Evolutionary conservation across 1,284 basidiomycete genomes (phyloP), one percentile per base, ranked within the genome.

Genomic region (Malassezia slooffiae): DNA sequence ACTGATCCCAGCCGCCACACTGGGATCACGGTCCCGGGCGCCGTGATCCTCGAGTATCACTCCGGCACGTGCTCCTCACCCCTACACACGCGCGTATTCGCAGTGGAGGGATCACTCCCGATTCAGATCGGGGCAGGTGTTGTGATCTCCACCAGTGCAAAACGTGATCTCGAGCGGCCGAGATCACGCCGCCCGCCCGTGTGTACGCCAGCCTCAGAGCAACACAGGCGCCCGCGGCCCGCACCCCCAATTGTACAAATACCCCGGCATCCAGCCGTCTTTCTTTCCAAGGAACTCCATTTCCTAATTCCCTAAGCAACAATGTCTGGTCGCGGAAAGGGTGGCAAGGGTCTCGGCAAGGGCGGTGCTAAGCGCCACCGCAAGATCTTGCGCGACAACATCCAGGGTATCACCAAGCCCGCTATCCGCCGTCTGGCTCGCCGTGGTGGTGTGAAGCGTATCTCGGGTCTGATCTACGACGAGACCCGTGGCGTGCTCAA

Each of bases 381-480:
- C 47, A 68, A 68, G 59, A 57, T 63, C 50, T 55, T 62, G 50
- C 62, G 65, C 53, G 59, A 61, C 60, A 61, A 59, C 62, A 64
- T 64, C 48, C 62, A 70, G 55, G 74, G 75, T 77, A 85, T 88
- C 71, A 89, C 85, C 64, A 88, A 88, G 77, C 85, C 85, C 63
- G 85, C 86, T 66, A 90, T 90, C 73, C 83, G 88, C 66, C 86
- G 87, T 78, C 83, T 93, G 58, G 88, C 88, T 41, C 85, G 87
- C 73, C 83, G 87, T 79, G 88, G 87, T 57, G 65, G 65, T 63
- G 65, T 68, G 34, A 68, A 70, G 60, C 66, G 67, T 62, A 70
- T 70, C 58, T 89, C 85, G 43, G 85, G 85, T 71, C 79, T 90
- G 59, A 89, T 91, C 75, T 89, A 90, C 74, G 85, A 89, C 73